These are phyloP conservation scores for Trametes sp. DNA, from an alignment of 1,284 basidiomycete species.

Conservation along the genomic window DNA sequence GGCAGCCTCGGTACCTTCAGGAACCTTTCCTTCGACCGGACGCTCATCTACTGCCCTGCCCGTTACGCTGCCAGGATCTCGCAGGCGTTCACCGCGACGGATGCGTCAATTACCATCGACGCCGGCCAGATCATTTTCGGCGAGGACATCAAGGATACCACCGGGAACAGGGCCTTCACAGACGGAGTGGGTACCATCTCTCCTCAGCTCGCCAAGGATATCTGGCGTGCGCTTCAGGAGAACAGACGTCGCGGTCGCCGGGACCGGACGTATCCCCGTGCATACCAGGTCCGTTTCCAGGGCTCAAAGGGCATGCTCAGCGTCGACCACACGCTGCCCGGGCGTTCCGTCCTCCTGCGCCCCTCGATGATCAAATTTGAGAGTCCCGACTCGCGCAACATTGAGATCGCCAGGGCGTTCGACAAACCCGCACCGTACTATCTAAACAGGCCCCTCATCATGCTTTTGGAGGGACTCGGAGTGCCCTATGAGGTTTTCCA, in stretches of 20 bases:
- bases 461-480: slow-evolving; percentile 67
- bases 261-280: slow-evolving; percentile 50
- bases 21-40: slow-evolving; percentile 50
- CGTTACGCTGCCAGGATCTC: slow-evolving; percentile 75
- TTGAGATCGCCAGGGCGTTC: slow-evolving; percentile 74
- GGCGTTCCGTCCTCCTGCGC: slow-evolving; percentile 67
- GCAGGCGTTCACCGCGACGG: slow-evolving; percentile 77
- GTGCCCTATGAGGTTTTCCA: slow-evolving; percentile 62
- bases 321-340: slow-evolving; percentile 62
- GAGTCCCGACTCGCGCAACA: slow-evolving; percentile 59
- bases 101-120: slow-evolving; percentile 59
- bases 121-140: slow-evolving; percentile 57
- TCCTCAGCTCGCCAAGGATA: slow-evolving; percentile 56
- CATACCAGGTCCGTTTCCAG: slow-evolving; percentile 66
- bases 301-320: slow-evolving; percentile 77
- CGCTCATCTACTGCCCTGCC: slow-evolving; percentile 67
- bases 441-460: slow-evolving; percentile 75
- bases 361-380: slow-evolving; percentile 81
- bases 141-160: slow-evolving; percentile 52
- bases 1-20: slow-evolving; percentile 60
- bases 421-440: slow-evolving; percentile 63
- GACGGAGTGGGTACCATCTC: slow-evolving; percentile 79
- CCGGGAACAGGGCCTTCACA: slow-evolving; percentile 57
- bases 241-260: slow-evolving; percentile 47
- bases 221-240: slow-evolving; percentile 54